Conservation (phyloP, 176 grass and related monocot species). For the Dendrocalamus sinicus region DNA sequence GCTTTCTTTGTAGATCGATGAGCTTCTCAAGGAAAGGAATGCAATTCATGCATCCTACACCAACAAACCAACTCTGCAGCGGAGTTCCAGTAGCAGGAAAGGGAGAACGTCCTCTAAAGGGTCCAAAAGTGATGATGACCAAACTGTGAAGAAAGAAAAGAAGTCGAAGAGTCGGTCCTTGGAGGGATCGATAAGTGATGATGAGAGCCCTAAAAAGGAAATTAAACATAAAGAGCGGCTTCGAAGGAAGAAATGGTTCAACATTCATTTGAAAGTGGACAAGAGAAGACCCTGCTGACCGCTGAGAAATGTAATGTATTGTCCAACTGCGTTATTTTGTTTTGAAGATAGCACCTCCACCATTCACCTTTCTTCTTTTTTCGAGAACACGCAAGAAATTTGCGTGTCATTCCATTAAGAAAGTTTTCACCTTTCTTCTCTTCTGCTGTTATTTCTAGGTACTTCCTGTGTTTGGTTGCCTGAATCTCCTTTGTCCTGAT, state of each 20-base stretch:
- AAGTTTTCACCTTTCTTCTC: constrained; percentile 10
- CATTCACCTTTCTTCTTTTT: background rate
- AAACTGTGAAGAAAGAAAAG: constrained; percentile 61
- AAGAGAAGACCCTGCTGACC: constrained; percentile 69
- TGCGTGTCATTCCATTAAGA: too few relatives aligned
- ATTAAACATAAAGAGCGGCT: constrained; percentile 64
- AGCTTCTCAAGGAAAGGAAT: constrained; percentile 89
- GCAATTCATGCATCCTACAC: constrained; percentile 93
- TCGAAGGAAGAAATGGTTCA: constrained; percentile 92
- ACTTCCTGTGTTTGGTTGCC: too few relatives aligned
- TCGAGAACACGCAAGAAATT: too few relatives aligned
- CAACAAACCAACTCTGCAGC: constrained; percentile 63
- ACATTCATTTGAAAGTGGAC: constrained; percentile 93
- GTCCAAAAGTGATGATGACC: constrained; percentile 60
- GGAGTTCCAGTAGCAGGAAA: constrained; percentile 73
- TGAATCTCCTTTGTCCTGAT: too few relatives aligned
- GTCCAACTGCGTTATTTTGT: constrained; percentile 22
- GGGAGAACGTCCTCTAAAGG: constrained; percentile 63
- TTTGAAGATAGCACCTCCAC: background rate
- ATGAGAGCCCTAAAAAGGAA: constrained; percentile 52
- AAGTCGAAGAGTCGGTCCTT: constrained; percentile 47
- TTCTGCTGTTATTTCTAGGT: constrained; percentile 27
- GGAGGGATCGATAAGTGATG: constrained; percentile 35
- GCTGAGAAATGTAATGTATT: constrained; percentile 60
- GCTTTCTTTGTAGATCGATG: constrained; percentile 72